Base-by-base conservation (phyloP, 2,329 filamentous ascomycete genomes). In the Xylariaceae sp. region DNA sequence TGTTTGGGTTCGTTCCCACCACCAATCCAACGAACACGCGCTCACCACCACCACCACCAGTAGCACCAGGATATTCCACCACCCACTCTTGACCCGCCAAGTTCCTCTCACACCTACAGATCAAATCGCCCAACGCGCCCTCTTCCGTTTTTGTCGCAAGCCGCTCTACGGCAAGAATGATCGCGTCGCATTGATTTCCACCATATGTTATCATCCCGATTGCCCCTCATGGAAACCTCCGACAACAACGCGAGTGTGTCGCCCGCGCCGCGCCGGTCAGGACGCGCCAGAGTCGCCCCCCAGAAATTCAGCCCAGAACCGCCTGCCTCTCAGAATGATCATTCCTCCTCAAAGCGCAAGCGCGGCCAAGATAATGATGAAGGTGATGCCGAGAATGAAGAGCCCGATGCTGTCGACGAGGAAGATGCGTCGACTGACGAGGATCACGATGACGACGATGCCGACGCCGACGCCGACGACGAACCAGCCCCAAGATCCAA, bases 261-360 rank as follows among this genome's bases (percentile, higher is more conserved):
- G 43, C 77, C 80, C 57, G 78, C 62, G 66, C 76, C 79, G 73
- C 80, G 81, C 78, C 85, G 86, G 61, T 89, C 86, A 30, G 83
- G 84, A 83, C 84, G 84, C 82, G 84, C 85, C 75, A 78, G 83
- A 58, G 82, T 77, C 67, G 77, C 76, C 29, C 83, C 84, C 39
- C 70, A 79, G 67, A 86, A 86, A 69, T 87, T 84, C 72, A 75
- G 75, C 52, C 79, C 82, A 49, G 80, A 85, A 56, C 73, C 77
- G 61, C 55, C 50, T 21, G 26, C 60, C 16, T 63, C 64, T 16
- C 66, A 65, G 46, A 56, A 58, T 50, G 69, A 67, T 5, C 66
- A 74, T 48, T 63, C 72, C 39, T 74, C 75, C 35, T 67, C 77
- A 43, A 87, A 86, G 72, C 80, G 84, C 70, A 87, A 87, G 73